Base-by-base conservation (phyloP, 306 rosid genomes). In the Prunus armeniaca region DNA sequence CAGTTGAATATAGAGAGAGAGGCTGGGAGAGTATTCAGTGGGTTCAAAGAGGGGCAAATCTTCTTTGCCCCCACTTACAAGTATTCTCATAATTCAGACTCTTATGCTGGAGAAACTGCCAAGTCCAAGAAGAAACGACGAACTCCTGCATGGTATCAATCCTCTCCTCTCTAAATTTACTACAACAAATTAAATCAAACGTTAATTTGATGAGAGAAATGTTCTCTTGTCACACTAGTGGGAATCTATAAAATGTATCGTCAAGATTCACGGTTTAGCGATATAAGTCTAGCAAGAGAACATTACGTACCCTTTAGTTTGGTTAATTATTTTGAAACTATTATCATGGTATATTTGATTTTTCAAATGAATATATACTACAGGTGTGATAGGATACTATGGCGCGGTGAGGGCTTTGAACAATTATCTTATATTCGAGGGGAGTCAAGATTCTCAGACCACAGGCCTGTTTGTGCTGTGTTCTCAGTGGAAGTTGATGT, bases 361-460 rank as follows among this genome's bases (percentile, higher is more conserved):
- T 24, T 22, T 3, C 32, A 58, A 24, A 25, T 61, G 45, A 74
- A 20, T 46, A 65, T 52, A 65, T 43, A 63, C 58, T 64, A 72
- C 88, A 92, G 97, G 96, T 92, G 97, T 66, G 97, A 92, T 71
- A 84, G 97, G 76, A 90, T 92, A 87, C 50, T 92, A 65, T 92
- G 97, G 97, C 85, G 88, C n/a, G 96, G 97, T 18, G 56, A 81
- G 14, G 87, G 92, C 41, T 88, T 92, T 41, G 96, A 90, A 19
- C 96, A 92, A 73, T 50, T 83, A 67, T 84, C 87, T 13, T 93
- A 93, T 54, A 83, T 89, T 22, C 88, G 98, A 9, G 93, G 93
- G 41, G 98, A 93, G 69, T 93, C 93, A 0, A 87, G 96, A 74
- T 87, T 93, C 75, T 93, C 98, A 10, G 98, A 91, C 75, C 97